These are phyloP conservation scores for Amylostereum chailletii DNA, from an alignment of 1,284 basidiomycete species.

Conservation along the genomic window DNA sequence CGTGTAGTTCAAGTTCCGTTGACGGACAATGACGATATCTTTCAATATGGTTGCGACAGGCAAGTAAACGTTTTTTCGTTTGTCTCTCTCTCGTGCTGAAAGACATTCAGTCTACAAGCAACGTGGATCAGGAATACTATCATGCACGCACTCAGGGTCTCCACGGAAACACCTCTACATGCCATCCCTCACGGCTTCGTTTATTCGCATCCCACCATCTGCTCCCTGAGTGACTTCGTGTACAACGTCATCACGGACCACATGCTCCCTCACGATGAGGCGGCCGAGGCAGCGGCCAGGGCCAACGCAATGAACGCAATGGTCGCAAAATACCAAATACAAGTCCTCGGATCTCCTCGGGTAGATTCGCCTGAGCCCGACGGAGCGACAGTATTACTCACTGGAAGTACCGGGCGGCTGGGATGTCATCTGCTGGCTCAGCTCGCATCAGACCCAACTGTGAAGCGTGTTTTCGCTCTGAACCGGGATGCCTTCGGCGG, in stretches of 20 bases:
- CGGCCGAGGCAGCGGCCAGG: background rate
- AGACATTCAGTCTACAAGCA: background rate
- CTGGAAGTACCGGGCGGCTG: background rate
- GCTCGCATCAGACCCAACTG: conserved; percentile 8
- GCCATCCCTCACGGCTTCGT: conserved; percentile 21
- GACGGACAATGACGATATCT: conserved; percentile 30
- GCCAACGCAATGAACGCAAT: conserved; percentile 9
- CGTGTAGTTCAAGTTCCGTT: conserved; percentile 18
- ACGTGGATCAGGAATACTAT: background rate
- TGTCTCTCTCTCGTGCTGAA: background rate
- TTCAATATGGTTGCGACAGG: conserved; percentile 37
- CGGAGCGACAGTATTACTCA: background rate
- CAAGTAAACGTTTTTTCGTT: conserved; percentile 9
- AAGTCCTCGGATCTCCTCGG: background rate
- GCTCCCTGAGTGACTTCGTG: conserved; percentile 14
- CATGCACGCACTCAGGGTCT: background rate
- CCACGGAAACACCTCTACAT: background rate
- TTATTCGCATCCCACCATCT: conserved; percentile 25
- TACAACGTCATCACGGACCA: background rate
- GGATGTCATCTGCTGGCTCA: conserved; percentile 10
- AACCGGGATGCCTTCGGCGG: conserved; percentile 6
- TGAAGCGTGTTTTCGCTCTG: conserved; percentile 15
- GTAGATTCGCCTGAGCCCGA: background rate
- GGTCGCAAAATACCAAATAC: conserved; percentile 12
- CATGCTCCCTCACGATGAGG: too few species aligned